These are phyloP conservation scores for Ceratobasidium sp. DNA, from an alignment of 1,284 basidiomycete species.

Conservation along the genomic window DNA sequence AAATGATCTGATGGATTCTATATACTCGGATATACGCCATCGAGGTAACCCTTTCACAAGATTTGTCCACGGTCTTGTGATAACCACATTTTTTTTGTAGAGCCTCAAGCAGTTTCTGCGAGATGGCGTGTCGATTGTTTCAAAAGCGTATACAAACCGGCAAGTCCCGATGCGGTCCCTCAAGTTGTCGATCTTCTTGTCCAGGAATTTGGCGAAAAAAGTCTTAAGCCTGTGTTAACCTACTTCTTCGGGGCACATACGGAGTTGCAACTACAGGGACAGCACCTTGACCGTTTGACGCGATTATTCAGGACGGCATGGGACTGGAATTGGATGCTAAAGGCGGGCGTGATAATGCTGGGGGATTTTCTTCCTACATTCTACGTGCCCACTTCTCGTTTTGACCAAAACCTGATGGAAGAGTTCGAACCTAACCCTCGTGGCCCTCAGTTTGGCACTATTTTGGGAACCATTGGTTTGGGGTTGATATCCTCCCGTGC, in stretches of 20 bases:
- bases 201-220: neutral
- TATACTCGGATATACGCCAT: conserved; percentile 9
- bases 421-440: conserved; percentile 2
- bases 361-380: conserved; percentile 19
- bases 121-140: conserved; percentile 26
- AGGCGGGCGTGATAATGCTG: conserved; percentile 21
- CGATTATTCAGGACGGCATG: neutral
- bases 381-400: neutral
- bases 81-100: neutral
- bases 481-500: conserved; percentile 6
- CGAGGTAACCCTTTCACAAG: neutral
- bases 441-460: neutral
- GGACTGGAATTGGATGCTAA: conserved; percentile 28
- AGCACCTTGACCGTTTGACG: neutral
- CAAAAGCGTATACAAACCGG: neutral
- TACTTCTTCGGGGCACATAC: conserved; percentile 9
- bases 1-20: neutral
- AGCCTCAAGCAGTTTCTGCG: conserved; percentile 13
- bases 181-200: neutral
- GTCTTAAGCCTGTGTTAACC: neutral
- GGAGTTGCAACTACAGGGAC: neutral
- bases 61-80: neutral
- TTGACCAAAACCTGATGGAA: conserved; percentile 1
- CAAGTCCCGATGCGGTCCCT: neutral
- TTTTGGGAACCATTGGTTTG: conserved; percentile 13